A percentile compares a stretch with the other conserved stretches of the same genome.
Evolutionary conservation across 306 rosid genomes (phyloP).

Genomic region (Acacia crassicarpa): DNA sequence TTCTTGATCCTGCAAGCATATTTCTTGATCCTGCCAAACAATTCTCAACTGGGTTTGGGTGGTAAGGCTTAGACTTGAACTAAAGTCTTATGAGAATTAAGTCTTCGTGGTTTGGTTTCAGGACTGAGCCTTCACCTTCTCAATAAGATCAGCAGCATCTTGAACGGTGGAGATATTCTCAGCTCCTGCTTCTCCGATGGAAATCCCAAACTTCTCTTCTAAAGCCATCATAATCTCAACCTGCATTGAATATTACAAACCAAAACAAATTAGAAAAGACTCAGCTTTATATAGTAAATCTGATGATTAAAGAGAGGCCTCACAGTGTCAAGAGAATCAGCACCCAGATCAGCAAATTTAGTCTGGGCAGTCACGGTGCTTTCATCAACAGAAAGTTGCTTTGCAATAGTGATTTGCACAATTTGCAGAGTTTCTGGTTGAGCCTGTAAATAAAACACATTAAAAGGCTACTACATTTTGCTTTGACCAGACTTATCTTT

Average conservation of each 20-base stretch:
- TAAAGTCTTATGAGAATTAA: neutral
- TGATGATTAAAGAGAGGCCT: constrained; percentile 1
- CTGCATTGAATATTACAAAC: constrained; percentile 22
- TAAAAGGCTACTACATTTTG: neutral
- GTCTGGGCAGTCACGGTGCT: constrained; percentile 50
- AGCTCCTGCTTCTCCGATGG: constrained; percentile 66
- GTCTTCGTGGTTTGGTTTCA: neutral
- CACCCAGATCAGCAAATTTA: constrained; percentile 69
- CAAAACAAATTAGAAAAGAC: neutral
- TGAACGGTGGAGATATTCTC: constrained; percentile 70
- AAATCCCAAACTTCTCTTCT: constrained; percentile 68
- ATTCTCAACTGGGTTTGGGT: neutral
- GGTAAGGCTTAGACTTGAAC: neutral
- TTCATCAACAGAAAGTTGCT: constrained; percentile 66
- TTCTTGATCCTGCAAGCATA: neutral
- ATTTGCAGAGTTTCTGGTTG: constrained; percentile 52
- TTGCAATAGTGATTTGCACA: constrained; percentile 60
- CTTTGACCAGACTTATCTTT: neutral
- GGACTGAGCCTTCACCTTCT: constrained; percentile 45
- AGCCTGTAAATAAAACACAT: constrained; percentile 32
- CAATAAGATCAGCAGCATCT: constrained; percentile 71
- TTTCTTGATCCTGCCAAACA: constrained; percentile 7
- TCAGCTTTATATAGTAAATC: neutral
- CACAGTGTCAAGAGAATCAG: constrained; percentile 72
- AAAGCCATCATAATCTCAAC: constrained; percentile 72